Evolutionary conservation across 768 basidiomycete genomes (phyloP), one percentile per base, ranked within the genome.

Genomic region (Nidularia sp.): DNA sequence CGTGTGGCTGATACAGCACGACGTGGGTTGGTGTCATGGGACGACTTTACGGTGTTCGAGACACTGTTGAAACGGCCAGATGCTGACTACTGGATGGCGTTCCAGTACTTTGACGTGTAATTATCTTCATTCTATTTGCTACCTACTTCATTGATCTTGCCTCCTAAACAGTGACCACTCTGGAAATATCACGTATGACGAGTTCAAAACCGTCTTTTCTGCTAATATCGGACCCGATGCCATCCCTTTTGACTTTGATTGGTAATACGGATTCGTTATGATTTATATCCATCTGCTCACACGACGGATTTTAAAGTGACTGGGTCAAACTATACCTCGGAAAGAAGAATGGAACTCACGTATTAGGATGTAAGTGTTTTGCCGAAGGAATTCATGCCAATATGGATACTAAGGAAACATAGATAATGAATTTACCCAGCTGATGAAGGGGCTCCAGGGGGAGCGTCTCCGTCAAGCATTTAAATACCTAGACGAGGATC

Each of bases 391-490:
- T 50, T 47, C 50, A 39, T 31, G 33, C n/a, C n/a, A 31, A 47
- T 34, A 1, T 45, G 45, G 45, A 41, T 43, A 52, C 49, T 39
- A 36, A 55, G 36, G 4, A 33, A 39, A 48, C 45, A 6, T 59
- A 93, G 90, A 95, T 73, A 90, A 90, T 66, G 95, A 98, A 70
- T 98, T 98, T 72, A 97, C 94, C 32, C 95, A 98, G 72, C 74
- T 98, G 54, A 97, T 99, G 93, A 98, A 98, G 70, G 96, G 94
- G 42, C 80, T 98, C 51, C 97, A 98, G 73, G 97, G 95, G 63
- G 97, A 99, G 71, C 86, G 97, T 33, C 76, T 99, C 50, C 89
- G 97, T 55, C 97, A 99, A 71, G 89, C 94, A 25, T 99, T 98
- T 77, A 89, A 84, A 72, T 84, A 86, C 70, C 79, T 98, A 64